A percentile compares a stretch with the other conserved stretches of the same genome.
These are phyloP conservation scores for Solanum appendiculatum DNA, from an alignment of 257 asterid genomes.

Conservation along the genomic window DNA sequence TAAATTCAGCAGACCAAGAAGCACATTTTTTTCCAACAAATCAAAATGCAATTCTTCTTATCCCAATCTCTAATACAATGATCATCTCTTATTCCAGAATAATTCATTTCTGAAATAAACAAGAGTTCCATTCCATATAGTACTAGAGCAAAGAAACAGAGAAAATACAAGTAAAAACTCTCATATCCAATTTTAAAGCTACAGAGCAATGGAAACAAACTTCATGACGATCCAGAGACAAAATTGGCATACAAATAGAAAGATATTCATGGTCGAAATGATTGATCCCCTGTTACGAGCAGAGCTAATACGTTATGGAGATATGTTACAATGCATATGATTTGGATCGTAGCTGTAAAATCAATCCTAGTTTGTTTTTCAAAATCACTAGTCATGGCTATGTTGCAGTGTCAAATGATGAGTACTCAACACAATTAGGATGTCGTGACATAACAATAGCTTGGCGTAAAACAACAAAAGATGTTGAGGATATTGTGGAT, in stretches of 20 bases:
- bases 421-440: too few relatives aligned
- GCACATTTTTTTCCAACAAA: too few relatives aligned
- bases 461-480: too few relatives aligned
- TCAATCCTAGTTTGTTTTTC: not conserved
- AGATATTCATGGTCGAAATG: conserved; percentile 17
- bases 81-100: not conserved
- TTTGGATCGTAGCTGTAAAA: too few relatives aligned
- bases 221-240: not conserved
- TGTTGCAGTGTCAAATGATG: too few relatives aligned
- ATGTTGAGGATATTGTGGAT: too few relatives aligned
- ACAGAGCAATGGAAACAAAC: too few relatives aligned
- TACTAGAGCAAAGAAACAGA: not conserved
- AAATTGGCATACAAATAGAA: conserved; percentile 4
- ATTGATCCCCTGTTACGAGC: conserved; percentile 7
- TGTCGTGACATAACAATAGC: too few relatives aligned
- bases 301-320: conserved; percentile 20
- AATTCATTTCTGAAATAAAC: not conserved
- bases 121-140: not conserved
- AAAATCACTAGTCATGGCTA: not conserved
- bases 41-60: not conserved
- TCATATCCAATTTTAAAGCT: too few relatives aligned
- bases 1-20: too few relatives aligned
- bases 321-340: conserved; percentile 9
- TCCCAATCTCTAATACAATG: not conserved
- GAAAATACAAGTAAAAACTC: not conserved